Evolutionary conservation across 1,139 yeast genomes (phyloP), one percentile per base, ranked within the genome.

Genomic region (Diutina mesorugosa): DNA sequence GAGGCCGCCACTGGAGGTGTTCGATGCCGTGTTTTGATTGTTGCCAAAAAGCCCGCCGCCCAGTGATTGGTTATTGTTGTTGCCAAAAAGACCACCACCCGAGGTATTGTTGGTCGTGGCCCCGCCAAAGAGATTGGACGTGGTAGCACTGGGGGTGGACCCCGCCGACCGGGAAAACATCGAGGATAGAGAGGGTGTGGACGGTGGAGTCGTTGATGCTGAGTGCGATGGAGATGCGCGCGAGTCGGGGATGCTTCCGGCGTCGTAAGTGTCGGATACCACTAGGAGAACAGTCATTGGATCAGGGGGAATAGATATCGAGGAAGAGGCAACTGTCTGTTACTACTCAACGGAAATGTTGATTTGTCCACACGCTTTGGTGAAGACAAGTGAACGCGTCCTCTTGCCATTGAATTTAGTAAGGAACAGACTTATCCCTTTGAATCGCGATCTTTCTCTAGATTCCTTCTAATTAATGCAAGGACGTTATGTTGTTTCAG

Each of bases 11-110:
- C 41, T 18, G 12, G 28, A 30, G 16, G 21, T 55, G 21, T 45
- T 55, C 48, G 57, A 48, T 21, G 26, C 26, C 26, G 14, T 35
- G 48, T 51, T 47, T 26, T 47, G 26, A 38, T 56, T 61, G 51
- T 55, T 58, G 16, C 68, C 69, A 60, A 65, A 64, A 21, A 21
- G 26, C 26, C 26, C 26, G 26, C 26, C 41, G 10, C 41, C 41
- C 41, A 12, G n/a, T 8, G 14, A n/a, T 10, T 47, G 29, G 30
- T 47, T 47, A 45, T 50, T 50, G 53, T 10, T 12, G 18, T n/a
- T 29, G 45, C 53, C 53, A 32, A 50, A 50, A 26, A 45, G 14
- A 12, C 55, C 55, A 10, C 55, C 55, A 5, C 30, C 28, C n/a
- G n/a, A 30, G 14, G 18, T 50, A 29, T 18, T 45, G 45, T 18